Base-by-base conservation (phyloP, 2,329 filamentous ascomycete genomes). In the Verticillium albo-atrum region DNA sequence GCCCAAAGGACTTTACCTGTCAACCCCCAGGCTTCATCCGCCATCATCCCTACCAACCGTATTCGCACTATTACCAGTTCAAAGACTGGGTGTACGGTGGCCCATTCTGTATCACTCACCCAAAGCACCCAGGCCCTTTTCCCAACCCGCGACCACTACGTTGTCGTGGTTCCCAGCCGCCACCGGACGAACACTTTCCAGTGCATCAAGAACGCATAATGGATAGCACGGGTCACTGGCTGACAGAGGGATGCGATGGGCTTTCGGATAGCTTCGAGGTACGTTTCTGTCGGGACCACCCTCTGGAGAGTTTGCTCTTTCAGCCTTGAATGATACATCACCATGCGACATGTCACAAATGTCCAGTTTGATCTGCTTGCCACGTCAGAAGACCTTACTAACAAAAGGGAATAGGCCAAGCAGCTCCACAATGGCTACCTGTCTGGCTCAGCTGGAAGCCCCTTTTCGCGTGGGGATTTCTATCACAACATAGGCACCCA, bases 261-360 rank as follows among this genome's bases (percentile, higher is more conserved):
- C 55, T 62, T 34, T 58, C 62, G 57, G 62, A 63, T 58, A 62
- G 32, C 56, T 63, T 60, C 26, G 62, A 63, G 58, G 62, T 63
- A 47, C 37, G 62, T 60, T 23, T 25, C 20, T 6, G 35, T 17
- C 12, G n/a, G 57, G 47, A 50, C 54, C 55, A 26, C 20, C 37
- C 52, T 17, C 30, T 25, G 4, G 10, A 10, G 20, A 12, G 25
- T 50, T n/a, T 35, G 42, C 20, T 20, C 3, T 12, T 23, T 10
- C 42, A 23, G 10, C 20, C n/a, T 12, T 26, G 6, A 7, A 50
- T 5, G 20, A 50, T 12, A 20, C 20, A 12, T 7, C 3, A 23
- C n/a, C 12, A 23, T 50, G 23, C 42, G 42, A 50, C 20, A 50
- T 50, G 42, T 50, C n/a, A 50, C 9, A 25, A 20, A 50, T 23